Evolutionary conservation across 108 stramenopile species (phyloP), one percentile per base, ranked within the genome.

Genomic region (Skeletonema tropicum): DNA sequence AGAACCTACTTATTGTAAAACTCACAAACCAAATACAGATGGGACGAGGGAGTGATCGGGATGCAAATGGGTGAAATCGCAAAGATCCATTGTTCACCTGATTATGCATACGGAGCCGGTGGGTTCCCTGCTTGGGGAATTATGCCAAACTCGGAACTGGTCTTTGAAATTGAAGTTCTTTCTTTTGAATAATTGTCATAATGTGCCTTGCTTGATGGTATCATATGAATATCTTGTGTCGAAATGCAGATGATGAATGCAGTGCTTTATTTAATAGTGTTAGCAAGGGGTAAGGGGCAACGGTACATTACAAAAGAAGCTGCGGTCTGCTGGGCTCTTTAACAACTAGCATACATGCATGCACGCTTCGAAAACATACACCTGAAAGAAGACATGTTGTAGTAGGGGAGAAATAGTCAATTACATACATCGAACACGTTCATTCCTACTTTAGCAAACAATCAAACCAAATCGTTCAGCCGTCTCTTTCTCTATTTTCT

Each of bases 41-140:
- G 97, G 97, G 97, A 97, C 66, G 95, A 97, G 71, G 75, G 86
- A 58, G 97, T 97, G 10, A 71, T 75, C 33, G 71, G 73, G 6
- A 92, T 96, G 94, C 64, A 59, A 31, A 33, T 93, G 31, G 97
- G 97, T 19, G 95, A 97, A 82, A 74, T 89, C 14, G 89, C 95
- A 31, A 90, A 82, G 70, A 88, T 97, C 55, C 91, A 92, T 65
- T 94, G 93, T 74, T 79, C 88, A 29, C 97, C 97, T 1, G 97
- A 97, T 71, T 97, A 96, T 76, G 97, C 93, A 64, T 97, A 96
- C 68, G 97, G 97, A 13, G 39, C 65, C 19, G 77, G 91, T 30
- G 93, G 93, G 9, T 94, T 94, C 48, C 91, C 93, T 7, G 93
- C 94, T 0, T 96, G 95, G 89, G 94, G 95, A 0, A 97, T 97